Percentiles rank a stretch among this genome's conserved stretches.
Evolutionary conservation across 768 basidiomycete species (phyloP).

Genomic region (Udeniomyces megalosporus): DNA sequence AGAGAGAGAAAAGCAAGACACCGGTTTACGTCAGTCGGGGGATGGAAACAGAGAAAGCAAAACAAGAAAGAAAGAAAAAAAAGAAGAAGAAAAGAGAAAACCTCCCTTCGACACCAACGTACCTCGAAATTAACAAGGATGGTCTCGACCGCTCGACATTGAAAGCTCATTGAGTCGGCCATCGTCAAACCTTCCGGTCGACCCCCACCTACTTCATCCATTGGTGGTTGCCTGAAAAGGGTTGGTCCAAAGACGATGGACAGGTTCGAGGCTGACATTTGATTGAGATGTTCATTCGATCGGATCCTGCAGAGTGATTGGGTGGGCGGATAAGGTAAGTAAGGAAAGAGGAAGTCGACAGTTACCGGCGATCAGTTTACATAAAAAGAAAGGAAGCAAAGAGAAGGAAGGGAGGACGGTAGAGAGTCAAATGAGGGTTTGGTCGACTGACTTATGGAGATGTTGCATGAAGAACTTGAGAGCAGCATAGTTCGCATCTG

Average conservation of each 20-base stretch:
- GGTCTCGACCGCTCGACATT: constrained; percentile 15
- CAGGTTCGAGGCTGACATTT: constrained; percentile 84
- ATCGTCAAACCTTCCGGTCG: constrained; percentile 8
- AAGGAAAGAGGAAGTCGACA: background rate
- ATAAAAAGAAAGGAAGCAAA: background rate
- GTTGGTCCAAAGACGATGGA: constrained; percentile 98
- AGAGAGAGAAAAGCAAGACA: no score
- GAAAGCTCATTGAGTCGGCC: constrained; percentile 15
- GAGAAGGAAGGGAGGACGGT: background rate
- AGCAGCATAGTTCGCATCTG: constrained; percentile 96
- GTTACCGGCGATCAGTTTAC: no score
- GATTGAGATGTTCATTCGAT: constrained; percentile 58
- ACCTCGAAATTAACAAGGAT: constrained; percentile 14
- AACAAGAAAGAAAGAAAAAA: background rate
- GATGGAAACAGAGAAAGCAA: background rate
- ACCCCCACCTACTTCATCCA: background rate
- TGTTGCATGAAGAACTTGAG: constrained; percentile 91
- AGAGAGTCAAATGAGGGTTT: no score
- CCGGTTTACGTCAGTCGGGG: no score
- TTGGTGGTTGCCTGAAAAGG: constrained; percentile 54
- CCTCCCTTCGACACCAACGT: no score
- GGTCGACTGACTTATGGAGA: constrained; percentile 52
- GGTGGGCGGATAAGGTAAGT: background rate
- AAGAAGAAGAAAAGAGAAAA: background rate
- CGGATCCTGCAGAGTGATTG: constrained; percentile 41